Evolutionary conservation across 352 stramenopile genomes (phyloP).

Genomic region (Phytophthora nicotianae): DNA sequence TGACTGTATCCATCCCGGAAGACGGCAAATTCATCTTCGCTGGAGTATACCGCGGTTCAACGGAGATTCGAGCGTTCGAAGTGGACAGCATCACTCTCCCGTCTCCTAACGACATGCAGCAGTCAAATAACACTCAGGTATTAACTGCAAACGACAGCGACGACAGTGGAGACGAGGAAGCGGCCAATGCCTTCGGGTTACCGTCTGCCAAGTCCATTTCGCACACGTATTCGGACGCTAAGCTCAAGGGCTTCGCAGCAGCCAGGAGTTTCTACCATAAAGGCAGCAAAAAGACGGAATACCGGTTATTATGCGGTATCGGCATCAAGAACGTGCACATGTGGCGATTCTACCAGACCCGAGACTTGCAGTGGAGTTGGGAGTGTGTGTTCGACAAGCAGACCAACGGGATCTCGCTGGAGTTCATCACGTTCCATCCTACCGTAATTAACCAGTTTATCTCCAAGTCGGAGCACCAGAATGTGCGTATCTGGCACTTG

Average conservation of each 20-base stretch:
- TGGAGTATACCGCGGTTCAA: constrained; percentile 84
- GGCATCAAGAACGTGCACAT: constrained; percentile 90
- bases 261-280: constrained; percentile 66
- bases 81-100: constrained; percentile 82
- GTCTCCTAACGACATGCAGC: constrained; percentile 21
- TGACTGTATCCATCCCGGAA: constrained; percentile 73
- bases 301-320: constrained; percentile 80
- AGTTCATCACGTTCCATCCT: constrained; percentile 78
- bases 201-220: constrained; percentile 57
- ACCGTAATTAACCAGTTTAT: constrained; percentile 64
- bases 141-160: constrained; percentile 29
- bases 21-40: constrained; percentile 89
- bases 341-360: constrained; percentile 74
- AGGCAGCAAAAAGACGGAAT: constrained; percentile 58
- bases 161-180: constrained; percentile 36
- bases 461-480: constrained; percentile 87
- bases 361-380: constrained; percentile 55
- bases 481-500: constrained; percentile 83
- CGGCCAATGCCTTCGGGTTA: constrained; percentile 36
- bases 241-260: constrained; percentile 84
- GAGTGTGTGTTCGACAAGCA: constrained; percentile 89
- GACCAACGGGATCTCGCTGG: constrained; percentile 85
- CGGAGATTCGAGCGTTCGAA: constrained; percentile 85
- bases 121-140: constrained; percentile 10
- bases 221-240: constrained; percentile 82